Percentiles rank a stretch among this genome's conserved stretches.
These are phyloP conservation scores for Pachyrhizus erosus DNA, from an alignment of 306 rosid species.

Conservation along the genomic window DNA sequence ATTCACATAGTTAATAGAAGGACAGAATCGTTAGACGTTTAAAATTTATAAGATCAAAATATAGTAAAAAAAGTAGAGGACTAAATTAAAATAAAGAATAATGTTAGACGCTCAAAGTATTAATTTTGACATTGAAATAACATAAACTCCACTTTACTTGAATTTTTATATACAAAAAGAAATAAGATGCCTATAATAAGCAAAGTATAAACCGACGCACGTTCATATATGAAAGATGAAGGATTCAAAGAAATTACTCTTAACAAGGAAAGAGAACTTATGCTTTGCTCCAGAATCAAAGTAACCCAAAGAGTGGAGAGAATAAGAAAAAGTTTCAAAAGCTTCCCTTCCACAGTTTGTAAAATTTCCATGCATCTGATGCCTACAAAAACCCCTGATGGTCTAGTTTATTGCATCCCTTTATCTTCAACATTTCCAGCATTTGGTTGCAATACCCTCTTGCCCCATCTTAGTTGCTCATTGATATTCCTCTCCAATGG, in stretches of 20 bases:
- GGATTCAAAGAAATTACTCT: constrained; percentile 37
- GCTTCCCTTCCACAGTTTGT: constrained; percentile 67
- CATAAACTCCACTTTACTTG: not conserved
- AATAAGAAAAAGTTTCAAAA: constrained; percentile 65
- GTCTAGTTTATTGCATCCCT: constrained; percentile 48
- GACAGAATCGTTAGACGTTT: not conserved
- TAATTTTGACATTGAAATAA: constrained; percentile 5
- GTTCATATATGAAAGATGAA: constrained; percentile 36
- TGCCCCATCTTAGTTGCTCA: constrained; percentile 1
- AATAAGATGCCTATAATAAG: constrained; percentile 56
- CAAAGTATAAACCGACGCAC: constrained; percentile 71
- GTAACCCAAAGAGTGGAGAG: constrained; percentile 55
- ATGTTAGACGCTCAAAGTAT: not conserved
- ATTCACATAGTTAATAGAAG: no score
- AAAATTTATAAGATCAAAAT: not conserved
- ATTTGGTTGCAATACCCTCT: constrained; percentile 27
- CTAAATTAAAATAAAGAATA: not conserved
- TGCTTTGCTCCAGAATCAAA: constrained; percentile 81
- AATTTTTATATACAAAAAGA: not conserved
- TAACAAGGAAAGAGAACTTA: constrained; percentile 49
- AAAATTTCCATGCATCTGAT: constrained; percentile 49
- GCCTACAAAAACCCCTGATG: constrained; percentile 72
- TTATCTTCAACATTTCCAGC: constrained; percentile 39
- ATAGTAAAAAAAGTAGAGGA: no score
- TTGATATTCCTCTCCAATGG: constrained; percentile 53